phyloP scores from a whole-genome alignment of 2,329 filamentous ascomycete species.

The Niveomyces coronatus region DNA sequence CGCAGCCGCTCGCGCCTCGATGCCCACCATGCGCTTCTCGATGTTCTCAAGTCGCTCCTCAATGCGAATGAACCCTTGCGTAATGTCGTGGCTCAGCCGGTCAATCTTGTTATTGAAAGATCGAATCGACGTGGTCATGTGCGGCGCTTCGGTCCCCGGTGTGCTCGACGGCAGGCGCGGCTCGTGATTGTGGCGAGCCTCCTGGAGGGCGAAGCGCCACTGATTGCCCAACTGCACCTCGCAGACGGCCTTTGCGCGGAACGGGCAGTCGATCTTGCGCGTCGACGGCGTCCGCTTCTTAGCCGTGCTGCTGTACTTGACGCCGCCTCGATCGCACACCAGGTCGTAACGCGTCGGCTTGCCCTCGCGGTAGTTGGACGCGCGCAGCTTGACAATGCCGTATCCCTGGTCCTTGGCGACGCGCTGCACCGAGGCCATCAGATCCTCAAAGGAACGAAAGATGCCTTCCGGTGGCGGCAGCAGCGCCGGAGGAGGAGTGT shows the following conservation, averaged over 20 bases:
- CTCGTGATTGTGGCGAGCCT: slow-evolving; percentile 51
- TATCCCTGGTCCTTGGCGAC: slow-evolving; percentile 53
- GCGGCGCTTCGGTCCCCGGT: slow-evolving; percentile 47
- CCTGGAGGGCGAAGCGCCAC: slow-evolving; percentile 54
- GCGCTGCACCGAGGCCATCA: slow-evolving; percentile 46
- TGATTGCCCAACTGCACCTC: slow-evolving; percentile 52
- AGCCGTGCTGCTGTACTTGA: slow-evolving; percentile 55
- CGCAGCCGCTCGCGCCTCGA: slow-evolving; percentile 35
- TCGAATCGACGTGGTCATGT: slow-evolving; percentile 46
- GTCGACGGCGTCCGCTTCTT: slow-evolving; percentile 56
- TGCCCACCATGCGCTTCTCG: slow-evolving; percentile 43
- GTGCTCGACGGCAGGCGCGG: slow-evolving; percentile 43
- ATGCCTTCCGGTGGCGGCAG: slow-evolving; percentile 50
- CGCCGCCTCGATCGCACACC: slow-evolving; percentile 52
- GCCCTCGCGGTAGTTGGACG: slow-evolving; percentile 53
- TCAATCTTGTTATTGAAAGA: slow-evolving; percentile 51
- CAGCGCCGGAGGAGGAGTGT: slow-evolving; percentile 37
- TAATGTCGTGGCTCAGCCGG: slow-evolving; percentile 45
- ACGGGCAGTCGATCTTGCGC: slow-evolving; percentile 54
- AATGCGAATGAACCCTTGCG: slow-evolving; percentile 40
- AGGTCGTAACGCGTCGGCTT: slow-evolving; percentile 53
- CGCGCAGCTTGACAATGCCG: slow-evolving; percentile 51
- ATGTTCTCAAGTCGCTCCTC: slow-evolving; percentile 40
- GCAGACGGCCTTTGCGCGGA: slow-evolving; percentile 53
- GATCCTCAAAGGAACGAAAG: slow-evolving; percentile 48